Base-by-base conservation (phyloP, 768 basidiomycete genomes). In the Lentinula sp. region DNA sequence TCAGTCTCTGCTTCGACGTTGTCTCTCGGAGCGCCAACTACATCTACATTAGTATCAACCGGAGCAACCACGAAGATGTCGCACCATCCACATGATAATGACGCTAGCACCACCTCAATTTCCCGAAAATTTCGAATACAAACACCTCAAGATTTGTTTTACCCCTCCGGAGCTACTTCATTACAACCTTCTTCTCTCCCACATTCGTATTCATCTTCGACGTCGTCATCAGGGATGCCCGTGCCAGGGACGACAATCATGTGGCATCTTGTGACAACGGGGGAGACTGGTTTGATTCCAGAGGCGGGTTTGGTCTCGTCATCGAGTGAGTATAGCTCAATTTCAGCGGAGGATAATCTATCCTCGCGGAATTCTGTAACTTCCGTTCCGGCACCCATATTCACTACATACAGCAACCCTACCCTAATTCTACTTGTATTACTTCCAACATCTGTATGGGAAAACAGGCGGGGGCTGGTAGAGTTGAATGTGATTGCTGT, bases 151-250 rank as follows among this genome's bases (percentile, higher is more conserved):
- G 63, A 72, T 2, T 68, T 73, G 0, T 77, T 76, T 66, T 79
- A 78, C 64, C 80, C 80, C 8, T 75, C 73, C 41, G 79, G 79
- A 15, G 76, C 80, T 18, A 74, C 79, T 20, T 75, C 78, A 10
- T 71, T 81, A n/a, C 74, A 79, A 15, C 77, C 78, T 0, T 71
- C 79, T 18, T 70, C 70, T 43, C 66, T 54, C 37, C 53, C 53
- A 12, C 20, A 36, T 35, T 36, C 53, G 6, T 28, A 23, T 43
- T 33, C 55, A 4, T 23, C 20, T 50, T 8, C 20, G 32, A 12
- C 20, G 28, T 43, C 41, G 41, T 41, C 39, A 15, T 23, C 39
- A 28, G 36, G 35, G 53, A 41, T 55, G 20, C 12, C 53, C 5
- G 16, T 43, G 39, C 42, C 71, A 16, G 57, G 42, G 57, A 59